phyloP scores from a whole-genome alignment of 2,329 filamentous ascomycete species.

The Nothopassalora personata region DNA sequence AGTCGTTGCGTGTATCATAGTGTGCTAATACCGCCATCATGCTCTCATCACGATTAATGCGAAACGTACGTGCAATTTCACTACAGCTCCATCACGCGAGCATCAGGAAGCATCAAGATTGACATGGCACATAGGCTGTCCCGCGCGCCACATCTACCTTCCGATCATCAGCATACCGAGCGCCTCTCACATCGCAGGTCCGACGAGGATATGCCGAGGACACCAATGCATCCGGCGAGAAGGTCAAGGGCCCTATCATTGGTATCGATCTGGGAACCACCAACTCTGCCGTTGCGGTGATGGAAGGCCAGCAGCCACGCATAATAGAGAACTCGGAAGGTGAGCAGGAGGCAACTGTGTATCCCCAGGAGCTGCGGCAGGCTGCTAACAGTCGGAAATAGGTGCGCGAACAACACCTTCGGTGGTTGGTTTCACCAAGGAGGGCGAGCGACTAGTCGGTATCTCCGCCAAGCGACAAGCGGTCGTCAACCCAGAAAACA shows the following conservation, averaged over 20 bases:
- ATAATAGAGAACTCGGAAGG: slow-evolving; percentile 98
- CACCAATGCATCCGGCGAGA: slow-evolving; percentile 54
- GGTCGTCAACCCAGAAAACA: slow-evolving; percentile 98
- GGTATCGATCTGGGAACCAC: slow-evolving; percentile 98
- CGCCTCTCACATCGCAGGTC: slow-evolving; percentile 67
- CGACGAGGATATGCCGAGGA: slow-evolving; percentile 61
- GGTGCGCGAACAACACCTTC: slow-evolving; percentile 88
- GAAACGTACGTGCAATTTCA: slow-evolving; percentile 29
- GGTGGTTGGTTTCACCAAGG: slow-evolving; percentile 90
- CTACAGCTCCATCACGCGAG: slow-evolving; percentile 24
- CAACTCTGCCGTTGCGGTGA: slow-evolving; percentile 93
- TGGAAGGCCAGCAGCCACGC: slow-evolving; percentile 92
- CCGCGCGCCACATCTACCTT: slow-evolving; percentile 34
- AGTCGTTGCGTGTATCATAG: slow-evolving; percentile 18
- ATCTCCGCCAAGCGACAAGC: slow-evolving; percentile 97
- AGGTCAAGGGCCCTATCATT: slow-evolving; percentile 93
- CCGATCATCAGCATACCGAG: slow-evolving; percentile 46
- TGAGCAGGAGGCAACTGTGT: slow-evolving; percentile 38
- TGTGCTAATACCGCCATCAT: slow-evolving; percentile 27
- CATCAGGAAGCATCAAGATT: slow-evolving; percentile 16
- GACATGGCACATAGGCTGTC: slow-evolving; percentile 24
- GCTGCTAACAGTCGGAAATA: slow-evolving; percentile 34
- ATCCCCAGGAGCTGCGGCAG: neutral
- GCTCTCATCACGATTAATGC: slow-evolving; percentile 33
- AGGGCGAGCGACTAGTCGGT: slow-evolving; percentile 93